A percentile compares a stretch with the other conserved stretches of the same genome.
These are phyloP conservation scores for Pterocarpus santalinus DNA, from an alignment of 306 rosid genomes.

Conservation along the genomic window DNA sequence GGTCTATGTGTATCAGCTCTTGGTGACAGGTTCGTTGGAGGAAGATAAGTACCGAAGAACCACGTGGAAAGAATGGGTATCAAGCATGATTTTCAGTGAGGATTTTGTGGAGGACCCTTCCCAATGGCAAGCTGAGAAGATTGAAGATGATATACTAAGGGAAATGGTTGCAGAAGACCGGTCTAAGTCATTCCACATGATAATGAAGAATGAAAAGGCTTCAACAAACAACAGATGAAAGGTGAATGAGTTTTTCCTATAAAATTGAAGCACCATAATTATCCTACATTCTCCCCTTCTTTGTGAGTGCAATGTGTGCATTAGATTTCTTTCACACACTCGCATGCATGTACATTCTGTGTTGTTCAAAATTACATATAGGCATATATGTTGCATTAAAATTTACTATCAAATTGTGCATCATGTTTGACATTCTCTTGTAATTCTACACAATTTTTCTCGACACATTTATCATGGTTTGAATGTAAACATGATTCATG, in stretches of 20 bases:
- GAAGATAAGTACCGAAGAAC: slow-evolving; percentile 83
- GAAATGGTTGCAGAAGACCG: slow-evolving; percentile 90
- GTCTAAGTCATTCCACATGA: slow-evolving; percentile 85
- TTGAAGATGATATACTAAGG: slow-evolving; percentile 84
- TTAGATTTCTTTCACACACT: slow-evolving; percentile 15
- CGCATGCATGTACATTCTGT: not conserved
- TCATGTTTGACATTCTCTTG: slow-evolving; percentile 3
- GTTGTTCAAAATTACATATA: slow-evolving; percentile 8
- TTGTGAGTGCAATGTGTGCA: not conserved
- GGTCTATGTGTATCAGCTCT: slow-evolving; percentile 89
- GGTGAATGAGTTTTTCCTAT: slow-evolving; percentile 47
- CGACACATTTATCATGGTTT: no score
- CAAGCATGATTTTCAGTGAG: slow-evolving; percentile 95
- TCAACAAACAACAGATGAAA: slow-evolving; percentile 66
- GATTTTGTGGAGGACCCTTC: slow-evolving; percentile 95
- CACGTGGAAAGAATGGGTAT: slow-evolving; percentile 97
- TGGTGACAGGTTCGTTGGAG: slow-evolving; percentile 85
- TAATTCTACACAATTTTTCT: slow-evolving; percentile 1
- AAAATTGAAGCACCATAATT: not conserved
- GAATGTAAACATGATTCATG: no score
- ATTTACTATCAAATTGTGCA: slow-evolving; percentile 13
- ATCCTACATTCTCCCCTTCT: not conserved
- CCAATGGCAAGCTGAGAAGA: slow-evolving; percentile 85
- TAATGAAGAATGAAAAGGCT: slow-evolving; percentile 94
- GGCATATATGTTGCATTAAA: not conserved